Evolutionary conservation across 306 rosid species (phyloP), one percentile per base, ranked within the genome.

Genomic region (Cicer judaicum): DNA sequence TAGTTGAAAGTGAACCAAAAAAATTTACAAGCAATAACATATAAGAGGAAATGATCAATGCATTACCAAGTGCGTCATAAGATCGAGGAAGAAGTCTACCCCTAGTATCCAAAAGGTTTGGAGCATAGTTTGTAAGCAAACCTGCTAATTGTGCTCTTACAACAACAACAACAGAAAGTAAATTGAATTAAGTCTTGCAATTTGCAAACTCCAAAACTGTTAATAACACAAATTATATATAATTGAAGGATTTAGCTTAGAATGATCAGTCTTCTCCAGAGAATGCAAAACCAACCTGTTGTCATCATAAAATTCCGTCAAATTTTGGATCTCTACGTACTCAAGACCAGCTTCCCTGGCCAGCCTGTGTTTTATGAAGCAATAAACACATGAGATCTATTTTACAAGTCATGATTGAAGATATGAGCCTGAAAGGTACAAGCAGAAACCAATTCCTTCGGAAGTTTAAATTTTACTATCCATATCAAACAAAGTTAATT

Each of bases 331-430:
- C 84, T 94, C 97, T 38, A 92, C 87, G 54, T 90, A 94, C 88
- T 92, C 97, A 18, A 94, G 96, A 79, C 99, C 96, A 54, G 99
- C 93, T 89, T 92, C 99, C 84, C 99, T 87, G 42, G 95, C 99
- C 85, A 94, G 87, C 89, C 99, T 94, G 82, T 13, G 75, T 70
- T 72, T 79, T 74, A 77, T 14, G 77, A 78, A 62, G 47, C 73
- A 73, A 8, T 64, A 69, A 62, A 21, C 48, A 75, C 38, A 55
- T 63, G 19, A 67, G 24, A 62, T 41, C 40, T 44, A 10, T 74
- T 71, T 52, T 5, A 43, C 34, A 75, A 71, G 18, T 67, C 54
- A 48, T 61, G 73, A 61, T 73, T 42, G 62, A 52, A 70, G 52
- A 19, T 24, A 14, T 24, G 68, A 56, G 62, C 40, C 69, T 39